These are phyloP conservation scores for Brassica rapa DNA, from an alignment of 345 rosid genomes.

Conservation along the genomic window DNA sequence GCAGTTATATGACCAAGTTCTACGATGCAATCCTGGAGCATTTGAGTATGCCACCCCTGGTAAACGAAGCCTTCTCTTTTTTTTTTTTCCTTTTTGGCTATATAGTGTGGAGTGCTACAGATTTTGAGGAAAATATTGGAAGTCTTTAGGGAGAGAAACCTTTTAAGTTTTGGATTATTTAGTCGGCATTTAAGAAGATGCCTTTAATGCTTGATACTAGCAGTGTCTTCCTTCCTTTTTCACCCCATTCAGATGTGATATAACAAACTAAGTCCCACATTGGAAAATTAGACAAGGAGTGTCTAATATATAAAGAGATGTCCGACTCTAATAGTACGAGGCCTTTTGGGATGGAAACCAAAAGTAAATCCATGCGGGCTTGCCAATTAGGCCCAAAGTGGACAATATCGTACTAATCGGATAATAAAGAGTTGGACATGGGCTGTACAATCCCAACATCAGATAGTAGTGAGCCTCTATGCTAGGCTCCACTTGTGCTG, in stretches of 20 bases:
- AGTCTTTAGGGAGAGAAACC: neutral
- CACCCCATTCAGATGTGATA: conserved; percentile 12
- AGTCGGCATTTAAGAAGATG: conserved; percentile 28
- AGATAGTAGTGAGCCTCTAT: conserved; percentile 21
- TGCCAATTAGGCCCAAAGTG: no score
- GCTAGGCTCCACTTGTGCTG: conserved; percentile 20
- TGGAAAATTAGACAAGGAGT: no score
- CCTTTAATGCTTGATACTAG: conserved; percentile 25
- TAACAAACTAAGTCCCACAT: no score
- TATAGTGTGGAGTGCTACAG: neutral
- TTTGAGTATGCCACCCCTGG: conserved; percentile 84
- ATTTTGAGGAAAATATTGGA: conserved; percentile 3
- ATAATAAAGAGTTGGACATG: no score
- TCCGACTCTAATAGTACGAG: no score
- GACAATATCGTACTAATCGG: no score
- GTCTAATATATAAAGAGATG: no score
- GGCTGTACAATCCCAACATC: no score
- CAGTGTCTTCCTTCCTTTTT: conserved; percentile 30
- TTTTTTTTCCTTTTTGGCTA: conserved; percentile 31
- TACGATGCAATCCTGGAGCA: conserved; percentile 66
- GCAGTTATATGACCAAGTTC: conserved; percentile 67
- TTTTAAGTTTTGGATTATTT: conserved; percentile 2
- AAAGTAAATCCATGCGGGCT: no score
- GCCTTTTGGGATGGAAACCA: no score
- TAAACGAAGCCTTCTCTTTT: conserved; percentile 54